phyloP scores from a whole-genome alignment of 441 rosid species.

The Mallotus japonicus region DNA sequence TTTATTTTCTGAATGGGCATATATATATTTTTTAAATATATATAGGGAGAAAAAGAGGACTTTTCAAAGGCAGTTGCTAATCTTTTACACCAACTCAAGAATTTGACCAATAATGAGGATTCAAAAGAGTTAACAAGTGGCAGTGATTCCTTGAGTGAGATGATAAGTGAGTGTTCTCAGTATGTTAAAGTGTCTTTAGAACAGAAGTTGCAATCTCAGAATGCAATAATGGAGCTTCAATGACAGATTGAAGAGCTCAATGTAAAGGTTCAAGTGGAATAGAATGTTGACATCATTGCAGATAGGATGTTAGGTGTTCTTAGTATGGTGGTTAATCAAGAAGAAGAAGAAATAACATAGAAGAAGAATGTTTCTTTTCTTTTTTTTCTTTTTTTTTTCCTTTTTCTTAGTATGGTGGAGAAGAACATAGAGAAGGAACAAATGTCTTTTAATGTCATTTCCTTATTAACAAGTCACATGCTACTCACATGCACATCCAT shows the following conservation, averaged over 20 bases:
- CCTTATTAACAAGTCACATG: too few relatives aligned
- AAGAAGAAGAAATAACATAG: too few relatives aligned
- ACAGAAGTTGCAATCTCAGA: conserved; percentile 46
- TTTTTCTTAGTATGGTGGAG: too few relatives aligned
- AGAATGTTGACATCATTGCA: too few relatives aligned
- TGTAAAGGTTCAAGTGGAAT: too few relatives aligned
- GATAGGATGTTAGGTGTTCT: conserved; percentile 54
- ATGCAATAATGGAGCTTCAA: conserved; percentile 41
- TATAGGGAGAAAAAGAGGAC: conserved; percentile 51
- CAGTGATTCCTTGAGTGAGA: conserved; percentile 27
- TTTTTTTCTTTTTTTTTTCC: too few relatives aligned
- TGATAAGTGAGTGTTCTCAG: conserved; percentile 48
- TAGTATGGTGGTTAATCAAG: conserved; percentile 54
- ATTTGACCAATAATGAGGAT: conserved; percentile 27
- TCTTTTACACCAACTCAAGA: conserved; percentile 46
- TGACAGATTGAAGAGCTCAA: too few relatives aligned
- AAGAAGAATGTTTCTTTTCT: too few relatives aligned
- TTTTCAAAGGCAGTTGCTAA: conserved; percentile 41
- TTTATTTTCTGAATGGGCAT: background rate
- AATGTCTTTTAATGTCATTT: too few relatives aligned
- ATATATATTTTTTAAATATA: background rate
- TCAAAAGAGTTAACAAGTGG: conserved; percentile 7
- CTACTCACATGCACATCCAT: too few relatives aligned
- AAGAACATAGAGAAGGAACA: too few relatives aligned
- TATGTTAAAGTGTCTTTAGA: conserved; percentile 39